Percentiles rank a stretch among this genome's conserved stretches.
These are phyloP conservation scores for Starmerella bombicola DNA, from an alignment of 805 yeast genomes.

Conservation along the genomic window DNA sequence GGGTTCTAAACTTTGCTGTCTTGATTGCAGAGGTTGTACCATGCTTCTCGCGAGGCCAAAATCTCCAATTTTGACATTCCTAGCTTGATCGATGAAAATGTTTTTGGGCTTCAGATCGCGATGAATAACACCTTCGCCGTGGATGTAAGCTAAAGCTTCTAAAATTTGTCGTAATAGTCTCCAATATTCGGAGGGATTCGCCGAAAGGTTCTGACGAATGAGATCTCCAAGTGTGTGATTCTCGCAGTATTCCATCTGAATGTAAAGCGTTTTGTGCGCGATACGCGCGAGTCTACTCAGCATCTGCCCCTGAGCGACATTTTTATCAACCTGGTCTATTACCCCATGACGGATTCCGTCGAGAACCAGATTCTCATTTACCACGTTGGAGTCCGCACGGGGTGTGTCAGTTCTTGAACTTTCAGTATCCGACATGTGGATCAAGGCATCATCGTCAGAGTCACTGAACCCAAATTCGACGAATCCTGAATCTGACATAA, in stretches of 20 bases:
- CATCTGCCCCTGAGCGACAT: background rate
- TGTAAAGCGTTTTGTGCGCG: conserved; percentile 55
- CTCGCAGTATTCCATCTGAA: conserved; percentile 98
- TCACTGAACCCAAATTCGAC: conserved; percentile 25
- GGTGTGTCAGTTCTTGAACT: background rate
- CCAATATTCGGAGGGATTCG: conserved; percentile 74
- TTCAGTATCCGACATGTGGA: background rate
- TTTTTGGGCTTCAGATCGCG: conserved; percentile 92
- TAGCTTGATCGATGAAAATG: conserved; percentile 80
- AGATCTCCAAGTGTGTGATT: conserved; percentile 78
- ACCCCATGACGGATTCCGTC: background rate
- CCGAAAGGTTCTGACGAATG: conserved; percentile 62
- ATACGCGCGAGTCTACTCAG: conserved; percentile 2
- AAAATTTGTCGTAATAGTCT: conserved; percentile 72
- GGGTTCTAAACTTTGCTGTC: conserved; percentile 3
- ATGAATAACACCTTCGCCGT: conserved; percentile 87
- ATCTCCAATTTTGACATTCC: conserved; percentile 89
- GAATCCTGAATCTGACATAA: conserved; percentile 23
- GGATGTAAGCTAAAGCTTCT: conserved; percentile 85
- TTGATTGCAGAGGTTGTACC: conserved; percentile 18
- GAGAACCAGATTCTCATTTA: background rate
- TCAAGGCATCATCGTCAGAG: conserved; percentile 4
- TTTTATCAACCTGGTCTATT: background rate
- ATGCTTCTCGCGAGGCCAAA: conserved; percentile 83
- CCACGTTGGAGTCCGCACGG: background rate